Conservation (phyloP, 1,139 yeast species). For the Nadsonia commutata region DNA sequence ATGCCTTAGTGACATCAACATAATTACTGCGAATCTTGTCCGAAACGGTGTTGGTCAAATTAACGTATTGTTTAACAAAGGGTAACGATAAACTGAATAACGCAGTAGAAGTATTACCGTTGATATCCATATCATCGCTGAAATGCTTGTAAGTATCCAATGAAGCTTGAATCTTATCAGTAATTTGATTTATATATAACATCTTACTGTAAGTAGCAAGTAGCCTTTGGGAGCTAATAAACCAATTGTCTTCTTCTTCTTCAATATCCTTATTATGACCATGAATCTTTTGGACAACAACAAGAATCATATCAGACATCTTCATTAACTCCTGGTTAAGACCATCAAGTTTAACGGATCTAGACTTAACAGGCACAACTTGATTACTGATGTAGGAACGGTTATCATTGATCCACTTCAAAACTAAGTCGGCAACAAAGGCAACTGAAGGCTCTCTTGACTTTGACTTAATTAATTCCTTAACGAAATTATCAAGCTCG, state of each 20-base stretch:
- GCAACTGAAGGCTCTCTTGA: not conserved
- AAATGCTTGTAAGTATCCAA: not conserved
- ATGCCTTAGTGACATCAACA: conserved; percentile 39
- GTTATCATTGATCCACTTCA: conserved; percentile 7
- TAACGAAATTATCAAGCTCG: not conserved
- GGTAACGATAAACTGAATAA: conserved; percentile 7
- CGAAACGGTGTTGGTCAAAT: conserved; percentile 12
- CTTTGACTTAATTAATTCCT: not conserved
- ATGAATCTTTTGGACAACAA: conserved; percentile 49
- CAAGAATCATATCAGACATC: conserved; percentile 45
- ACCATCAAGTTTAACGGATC: not conserved
- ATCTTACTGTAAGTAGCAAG: conserved; percentile 16
- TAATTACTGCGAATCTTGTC: conserved; percentile 10
- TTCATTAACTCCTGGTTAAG: conserved; percentile 12
- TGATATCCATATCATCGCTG: not conserved
- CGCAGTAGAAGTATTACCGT: not conserved
- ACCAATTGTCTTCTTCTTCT: conserved; percentile 55
- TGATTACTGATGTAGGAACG: not conserved
- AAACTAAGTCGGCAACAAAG: conserved; percentile 6
- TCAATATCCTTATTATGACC: conserved; percentile 22
- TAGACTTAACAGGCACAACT: not conserved
- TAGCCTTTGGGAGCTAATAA: conserved; percentile 34
- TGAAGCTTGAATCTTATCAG: not conserved
- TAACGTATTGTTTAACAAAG: conserved; percentile 6
- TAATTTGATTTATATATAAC: not conserved